Evolutionary conservation across 164 flowering plant genomes (phyloP).

Genomic region (Magnolia kwangsiensis): DNA sequence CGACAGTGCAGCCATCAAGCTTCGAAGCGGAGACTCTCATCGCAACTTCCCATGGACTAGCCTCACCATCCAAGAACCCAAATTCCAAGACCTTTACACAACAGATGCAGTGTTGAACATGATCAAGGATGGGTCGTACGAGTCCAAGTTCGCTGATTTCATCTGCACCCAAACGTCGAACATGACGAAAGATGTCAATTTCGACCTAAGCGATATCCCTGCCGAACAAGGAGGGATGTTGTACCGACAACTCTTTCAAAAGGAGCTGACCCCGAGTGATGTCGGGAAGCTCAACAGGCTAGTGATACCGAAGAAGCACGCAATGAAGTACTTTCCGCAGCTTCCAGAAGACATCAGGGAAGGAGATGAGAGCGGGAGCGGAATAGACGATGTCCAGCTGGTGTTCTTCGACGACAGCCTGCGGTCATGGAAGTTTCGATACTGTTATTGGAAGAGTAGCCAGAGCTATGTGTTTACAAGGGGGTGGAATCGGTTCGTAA

Average conservation of each 20-base stretch:
- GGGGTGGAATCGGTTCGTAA: slow-evolving; percentile 76
- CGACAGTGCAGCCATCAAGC: slow-evolving; percentile 54
- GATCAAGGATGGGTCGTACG: slow-evolving; percentile 63
- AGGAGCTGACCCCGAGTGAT: slow-evolving; percentile 88
- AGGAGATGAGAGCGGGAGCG: slow-evolving; percentile 17
- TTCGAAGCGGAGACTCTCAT: slow-evolving; percentile 37
- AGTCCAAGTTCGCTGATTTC: slow-evolving; percentile 33
- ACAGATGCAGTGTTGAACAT: slow-evolving; percentile 38
- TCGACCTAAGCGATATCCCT: not conserved
- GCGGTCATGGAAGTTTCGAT: slow-evolving; percentile 66
- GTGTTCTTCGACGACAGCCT: slow-evolving; percentile 39
- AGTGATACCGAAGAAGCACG: slow-evolving; percentile 78
- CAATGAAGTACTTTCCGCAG: slow-evolving; percentile 47
- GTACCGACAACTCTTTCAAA: slow-evolving; percentile 53
- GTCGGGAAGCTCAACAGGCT: slow-evolving; percentile 85
- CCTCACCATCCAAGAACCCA: slow-evolving; percentile 30
- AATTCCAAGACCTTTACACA: slow-evolving; percentile 35
- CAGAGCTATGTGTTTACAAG: slow-evolving; percentile 76
- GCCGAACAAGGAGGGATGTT: slow-evolving; percentile 16
- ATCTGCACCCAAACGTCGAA: slow-evolving; percentile 14
- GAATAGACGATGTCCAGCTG: slow-evolving; percentile 31
- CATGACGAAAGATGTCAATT: not conserved
- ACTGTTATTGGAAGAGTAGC: slow-evolving; percentile 87
- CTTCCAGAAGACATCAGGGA: slow-evolving; percentile 18
- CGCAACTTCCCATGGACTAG: slow-evolving; percentile 50